Evolutionary conservation across 805 yeast genomes (phyloP).

Genomic region (Yamadazyma philogaea): DNA sequence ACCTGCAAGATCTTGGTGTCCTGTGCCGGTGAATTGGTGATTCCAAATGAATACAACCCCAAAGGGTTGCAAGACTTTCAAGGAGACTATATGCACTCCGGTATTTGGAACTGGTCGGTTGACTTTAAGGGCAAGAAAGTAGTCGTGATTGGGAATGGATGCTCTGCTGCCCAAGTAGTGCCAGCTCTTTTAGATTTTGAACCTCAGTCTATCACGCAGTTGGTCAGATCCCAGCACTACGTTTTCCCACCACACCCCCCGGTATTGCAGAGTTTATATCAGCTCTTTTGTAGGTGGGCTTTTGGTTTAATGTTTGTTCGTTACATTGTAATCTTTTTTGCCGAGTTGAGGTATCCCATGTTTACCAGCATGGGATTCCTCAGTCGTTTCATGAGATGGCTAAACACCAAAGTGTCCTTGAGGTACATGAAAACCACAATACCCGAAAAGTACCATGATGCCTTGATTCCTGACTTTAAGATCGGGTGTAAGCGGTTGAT

Average conservation of each 20-base stretch:
- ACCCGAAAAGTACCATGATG: constrained; percentile 32
- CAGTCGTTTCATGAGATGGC: constrained; percentile 25
- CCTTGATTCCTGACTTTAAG: constrained; percentile 35
- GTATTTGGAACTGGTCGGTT: constrained; percentile 34
- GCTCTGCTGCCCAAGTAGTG: constrained; percentile 41
- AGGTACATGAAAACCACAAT: constrained; percentile 26
- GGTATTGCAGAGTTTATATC: constrained; percentile 21
- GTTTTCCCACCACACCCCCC: constrained; percentile 38
- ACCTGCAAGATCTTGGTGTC: constrained; percentile 23
- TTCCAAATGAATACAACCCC: constrained; percentile 28
- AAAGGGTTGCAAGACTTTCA: constrained; percentile 34
- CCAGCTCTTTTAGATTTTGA: constrained; percentile 31
- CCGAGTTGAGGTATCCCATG: constrained; percentile 37
- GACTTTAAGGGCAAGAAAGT: constrained; percentile 33
- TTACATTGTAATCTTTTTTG: constrained; percentile 24
- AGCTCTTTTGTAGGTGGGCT: constrained; percentile 21
- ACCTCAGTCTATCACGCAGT: constrained; percentile 27
- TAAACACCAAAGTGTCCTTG: constrained; percentile 19
- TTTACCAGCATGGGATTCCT: constrained; percentile 28
- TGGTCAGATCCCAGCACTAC: constrained; percentile 36
- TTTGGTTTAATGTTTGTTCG: constrained; percentile 29
- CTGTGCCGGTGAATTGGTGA: constrained; percentile 37
- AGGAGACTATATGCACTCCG: constrained; percentile 42
- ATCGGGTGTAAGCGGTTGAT: constrained; percentile 42
- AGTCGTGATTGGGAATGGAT: constrained; percentile 41